Percentiles rank a stretch among this genome's conserved stretches.
Conservation (phyloP, 768 basidiomycete species). For the Tylopilus subfusipes region DNA sequence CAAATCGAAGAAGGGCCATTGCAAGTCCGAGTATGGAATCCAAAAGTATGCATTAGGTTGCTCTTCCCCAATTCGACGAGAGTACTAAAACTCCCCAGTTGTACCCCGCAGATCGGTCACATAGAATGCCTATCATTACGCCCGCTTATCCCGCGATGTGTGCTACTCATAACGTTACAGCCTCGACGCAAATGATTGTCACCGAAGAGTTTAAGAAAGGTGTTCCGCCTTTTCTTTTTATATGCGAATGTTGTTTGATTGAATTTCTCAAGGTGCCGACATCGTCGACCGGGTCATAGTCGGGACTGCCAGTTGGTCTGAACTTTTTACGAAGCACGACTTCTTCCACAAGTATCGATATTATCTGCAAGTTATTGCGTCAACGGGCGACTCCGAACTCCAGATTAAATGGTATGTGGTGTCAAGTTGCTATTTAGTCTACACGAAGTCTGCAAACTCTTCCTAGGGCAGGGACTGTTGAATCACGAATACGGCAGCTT, state of each 20-base stretch:
- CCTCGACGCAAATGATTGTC: conserved; percentile 94
- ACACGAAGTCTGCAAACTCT: conserved; percentile 12
- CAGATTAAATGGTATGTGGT: conserved; percentile 85
- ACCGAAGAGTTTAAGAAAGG: conserved; percentile 95
- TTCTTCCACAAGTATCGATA: conserved; percentile 97
- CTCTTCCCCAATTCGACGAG: too few relatives aligned
- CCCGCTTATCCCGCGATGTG: conserved; percentile 99
- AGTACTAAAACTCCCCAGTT: conserved; percentile 44
- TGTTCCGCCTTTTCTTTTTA: conserved; percentile 20
- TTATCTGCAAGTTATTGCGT: conserved; percentile 94
- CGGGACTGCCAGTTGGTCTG: conserved; percentile 81
- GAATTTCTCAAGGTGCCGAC: conserved; percentile 66
- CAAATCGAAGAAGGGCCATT: conserved; percentile 94
- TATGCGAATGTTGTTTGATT: conserved; percentile 9
- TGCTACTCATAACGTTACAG: conserved; percentile 95
- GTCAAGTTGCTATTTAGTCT: neutral
- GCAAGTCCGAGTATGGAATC: conserved; percentile 97
- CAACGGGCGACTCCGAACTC: conserved; percentile 75
- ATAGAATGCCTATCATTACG: conserved; percentile 99
- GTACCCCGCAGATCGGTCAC: conserved; percentile 89
- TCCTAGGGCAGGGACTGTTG: conserved; percentile 89
- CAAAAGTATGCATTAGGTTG: conserved; percentile 53
- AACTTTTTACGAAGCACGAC: conserved; percentile 92
- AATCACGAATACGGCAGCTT: conserved; percentile 91
- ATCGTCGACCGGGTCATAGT: conserved; percentile 92